Percentiles rank a stretch among this genome's conserved stretches.
Evolutionary conservation across 192 early-diverging fungal species (phyloP).

Genomic region (Umbelopsis sp.): DNA sequence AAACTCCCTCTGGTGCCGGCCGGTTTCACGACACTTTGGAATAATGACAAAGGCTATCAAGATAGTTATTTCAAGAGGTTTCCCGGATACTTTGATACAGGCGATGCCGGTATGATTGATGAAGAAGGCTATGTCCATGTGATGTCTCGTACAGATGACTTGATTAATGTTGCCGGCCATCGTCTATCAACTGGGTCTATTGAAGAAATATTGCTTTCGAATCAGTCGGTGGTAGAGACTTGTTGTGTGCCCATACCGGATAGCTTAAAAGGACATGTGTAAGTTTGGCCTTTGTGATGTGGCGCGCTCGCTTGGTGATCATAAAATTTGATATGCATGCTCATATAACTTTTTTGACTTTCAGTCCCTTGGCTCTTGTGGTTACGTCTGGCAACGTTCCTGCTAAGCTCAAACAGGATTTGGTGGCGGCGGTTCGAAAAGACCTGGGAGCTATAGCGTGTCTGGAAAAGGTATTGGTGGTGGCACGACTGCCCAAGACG

Average conservation of each 20-base stretch:
- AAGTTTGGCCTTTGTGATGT: conserved; percentile 65
- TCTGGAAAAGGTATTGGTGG: conserved; percentile 69
- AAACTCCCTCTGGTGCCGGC: conserved; percentile 83
- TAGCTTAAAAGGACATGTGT: conserved; percentile 68
- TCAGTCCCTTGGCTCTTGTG: neutral
- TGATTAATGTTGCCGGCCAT: conserved; percentile 86
- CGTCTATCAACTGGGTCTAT: conserved; percentile 76
- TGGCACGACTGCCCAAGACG: conserved; percentile 82
- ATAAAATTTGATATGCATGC: neutral
- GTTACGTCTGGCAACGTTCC: conserved; percentile 3
- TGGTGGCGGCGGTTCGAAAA: conserved; percentile 62
- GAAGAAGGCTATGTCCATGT: conserved; percentile 70
- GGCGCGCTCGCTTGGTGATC: neutral
- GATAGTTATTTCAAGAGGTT: conserved; percentile 76
- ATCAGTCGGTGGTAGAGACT: conserved; percentile 67
- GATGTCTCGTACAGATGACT: conserved; percentile 72
- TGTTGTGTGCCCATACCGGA: conserved; percentile 71
- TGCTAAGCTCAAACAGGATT: conserved; percentile 45
- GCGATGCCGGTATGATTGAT: conserved; percentile 83
- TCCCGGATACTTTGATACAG: conserved; percentile 82
- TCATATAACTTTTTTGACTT: neutral
- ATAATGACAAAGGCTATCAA: conserved; percentile 72
- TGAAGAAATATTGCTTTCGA: conserved; percentile 73
- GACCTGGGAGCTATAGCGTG: conserved; percentile 85
- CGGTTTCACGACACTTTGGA: conserved; percentile 78